phyloP scores from a whole-genome alignment of 2,329 filamentous ascomycete species.

The Cytospora leucostoma region DNA sequence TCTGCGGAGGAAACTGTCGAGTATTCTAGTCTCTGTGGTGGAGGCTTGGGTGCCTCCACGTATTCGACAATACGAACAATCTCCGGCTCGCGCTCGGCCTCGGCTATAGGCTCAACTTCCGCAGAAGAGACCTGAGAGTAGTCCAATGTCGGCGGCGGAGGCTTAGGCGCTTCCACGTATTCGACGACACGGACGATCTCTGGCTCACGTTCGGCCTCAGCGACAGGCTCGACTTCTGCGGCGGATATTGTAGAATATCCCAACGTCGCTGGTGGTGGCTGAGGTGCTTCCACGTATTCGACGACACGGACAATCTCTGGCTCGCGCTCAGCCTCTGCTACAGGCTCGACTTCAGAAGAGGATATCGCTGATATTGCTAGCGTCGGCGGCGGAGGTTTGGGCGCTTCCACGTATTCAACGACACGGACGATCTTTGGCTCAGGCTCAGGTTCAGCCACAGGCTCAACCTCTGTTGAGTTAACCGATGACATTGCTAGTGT shows the following conservation, averaged over 20 bases:
- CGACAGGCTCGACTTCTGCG: constrained; percentile 29
- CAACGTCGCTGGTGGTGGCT: constrained; percentile 30
- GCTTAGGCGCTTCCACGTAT: constrained; percentile 26
- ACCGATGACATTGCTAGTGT: constrained; percentile 24
- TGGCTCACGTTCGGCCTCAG: constrained; percentile 26
- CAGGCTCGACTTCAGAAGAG: constrained; percentile 28
- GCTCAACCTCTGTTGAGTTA: constrained; percentile 28
- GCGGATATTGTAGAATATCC: constrained; percentile 27
- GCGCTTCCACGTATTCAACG: constrained; percentile 16
- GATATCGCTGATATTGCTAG: constrained; percentile 25
- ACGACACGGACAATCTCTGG: constrained; percentile 24
- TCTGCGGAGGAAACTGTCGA: constrained; percentile 28
- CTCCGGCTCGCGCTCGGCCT: constrained; percentile 27
- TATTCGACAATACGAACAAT: constrained; percentile 27
- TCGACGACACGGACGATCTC: constrained; percentile 26
- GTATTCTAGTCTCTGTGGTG: no score
- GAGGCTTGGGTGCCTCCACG: constrained; percentile 24
- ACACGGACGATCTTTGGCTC: constrained; percentile 3
- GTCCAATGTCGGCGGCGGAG: constrained; percentile 31
- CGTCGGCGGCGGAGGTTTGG: constrained; percentile 18
- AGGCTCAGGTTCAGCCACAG: constrained; percentile 21
- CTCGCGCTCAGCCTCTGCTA: constrained; percentile 27
- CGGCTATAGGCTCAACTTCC: constrained; percentile 29
- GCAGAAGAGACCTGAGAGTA: constrained; percentile 25
- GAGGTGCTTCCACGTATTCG: constrained; percentile 27